Evolutionary conservation across 352 stramenopile genomes (phyloP).

Genomic region (Globisporangium middletonii): DNA sequence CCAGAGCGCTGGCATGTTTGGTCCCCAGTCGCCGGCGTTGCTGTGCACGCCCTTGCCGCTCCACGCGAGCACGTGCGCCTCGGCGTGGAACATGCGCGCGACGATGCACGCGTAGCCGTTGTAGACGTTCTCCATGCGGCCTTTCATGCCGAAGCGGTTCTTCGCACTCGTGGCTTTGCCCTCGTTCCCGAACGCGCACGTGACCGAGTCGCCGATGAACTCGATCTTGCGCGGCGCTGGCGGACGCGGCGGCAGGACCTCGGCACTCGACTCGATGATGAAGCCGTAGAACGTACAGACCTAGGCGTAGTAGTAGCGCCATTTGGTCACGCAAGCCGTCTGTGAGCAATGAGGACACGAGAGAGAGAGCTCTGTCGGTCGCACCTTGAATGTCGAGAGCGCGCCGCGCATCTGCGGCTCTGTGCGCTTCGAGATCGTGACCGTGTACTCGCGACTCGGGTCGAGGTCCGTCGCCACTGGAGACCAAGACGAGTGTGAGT

Average conservation of each 20-base stretch:
- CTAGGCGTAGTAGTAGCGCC: constrained; percentile 11
- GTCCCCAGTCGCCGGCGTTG: constrained; percentile 78
- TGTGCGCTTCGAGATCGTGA: constrained; percentile 76
- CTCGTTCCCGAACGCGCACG: constrained; percentile 83
- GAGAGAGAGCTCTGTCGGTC: too few relatives aligned
- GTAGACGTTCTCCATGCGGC: constrained; percentile 85
- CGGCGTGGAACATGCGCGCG: constrained; percentile 79
- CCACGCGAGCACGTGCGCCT: constrained; percentile 82
- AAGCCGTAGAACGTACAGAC: constrained; percentile 88
- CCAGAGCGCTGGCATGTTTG: constrained; percentile 76
- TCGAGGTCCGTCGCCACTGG: constrained; percentile 62
- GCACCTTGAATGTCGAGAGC: constrained; percentile 83
- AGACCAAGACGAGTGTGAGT: not conserved
- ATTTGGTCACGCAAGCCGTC: too few relatives aligned
- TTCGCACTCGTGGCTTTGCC: constrained; percentile 64
- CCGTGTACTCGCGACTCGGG: constrained; percentile 40
- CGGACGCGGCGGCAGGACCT: constrained; percentile 44
- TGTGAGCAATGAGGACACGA: too few relatives aligned
- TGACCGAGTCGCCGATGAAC: constrained; percentile 24
- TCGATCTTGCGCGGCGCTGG: constrained; percentile 42
- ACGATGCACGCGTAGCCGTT: constrained; percentile 83
- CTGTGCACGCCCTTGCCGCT: constrained; percentile 84
- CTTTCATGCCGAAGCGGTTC: constrained; percentile 78
- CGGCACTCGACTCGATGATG: constrained; percentile 62
- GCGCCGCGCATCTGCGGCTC: constrained; percentile 80